phyloP scores from a whole-genome alignment of 768 basidiomycete genomes.

The Lactifluus volemus region DNA sequence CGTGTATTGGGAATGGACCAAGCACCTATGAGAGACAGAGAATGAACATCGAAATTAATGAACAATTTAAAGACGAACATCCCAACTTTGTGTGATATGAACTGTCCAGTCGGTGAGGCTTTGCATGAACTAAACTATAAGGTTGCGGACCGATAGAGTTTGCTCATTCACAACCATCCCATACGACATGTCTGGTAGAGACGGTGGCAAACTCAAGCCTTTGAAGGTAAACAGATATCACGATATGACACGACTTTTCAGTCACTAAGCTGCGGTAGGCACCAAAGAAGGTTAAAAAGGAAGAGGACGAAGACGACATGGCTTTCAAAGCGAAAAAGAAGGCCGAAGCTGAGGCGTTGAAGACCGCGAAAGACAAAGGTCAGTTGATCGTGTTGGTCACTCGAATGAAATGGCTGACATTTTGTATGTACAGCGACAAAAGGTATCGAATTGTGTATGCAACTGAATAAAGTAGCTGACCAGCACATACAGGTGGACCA shows the following conservation, averaged over 20 bases:
- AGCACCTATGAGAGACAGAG: constrained; percentile 41
- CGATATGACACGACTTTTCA: neutral
- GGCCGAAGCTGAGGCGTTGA: constrained; percentile 62
- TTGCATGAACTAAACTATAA: neutral
- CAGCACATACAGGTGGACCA: constrained; percentile 44
- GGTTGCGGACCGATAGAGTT: neutral
- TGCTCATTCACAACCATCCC: neutral
- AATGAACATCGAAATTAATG: neutral
- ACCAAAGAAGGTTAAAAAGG: constrained; percentile 75
- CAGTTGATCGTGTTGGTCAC: constrained; percentile 19
- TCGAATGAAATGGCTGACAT: neutral
- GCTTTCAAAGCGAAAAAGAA: constrained; percentile 75
- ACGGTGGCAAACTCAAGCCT: constrained; percentile 83
- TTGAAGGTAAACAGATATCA: constrained; percentile 50
- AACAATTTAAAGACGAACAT: constrained; percentile 53
- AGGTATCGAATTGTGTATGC: constrained; percentile 28
- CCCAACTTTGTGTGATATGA: constrained; percentile 30
- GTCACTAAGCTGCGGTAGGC: constrained; percentile 37
- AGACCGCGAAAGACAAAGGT: constrained; percentile 70
- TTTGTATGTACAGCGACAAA: constrained; percentile 38
- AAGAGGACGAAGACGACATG: constrained; percentile 57
- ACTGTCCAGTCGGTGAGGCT: neutral
- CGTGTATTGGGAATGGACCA: constrained; percentile 78
- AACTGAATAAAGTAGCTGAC: constrained; percentile 5
- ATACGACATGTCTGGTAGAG: constrained; percentile 48